Conservation (phyloP, 768 basidiomycete species). For the Serendipita sp. region DNA sequence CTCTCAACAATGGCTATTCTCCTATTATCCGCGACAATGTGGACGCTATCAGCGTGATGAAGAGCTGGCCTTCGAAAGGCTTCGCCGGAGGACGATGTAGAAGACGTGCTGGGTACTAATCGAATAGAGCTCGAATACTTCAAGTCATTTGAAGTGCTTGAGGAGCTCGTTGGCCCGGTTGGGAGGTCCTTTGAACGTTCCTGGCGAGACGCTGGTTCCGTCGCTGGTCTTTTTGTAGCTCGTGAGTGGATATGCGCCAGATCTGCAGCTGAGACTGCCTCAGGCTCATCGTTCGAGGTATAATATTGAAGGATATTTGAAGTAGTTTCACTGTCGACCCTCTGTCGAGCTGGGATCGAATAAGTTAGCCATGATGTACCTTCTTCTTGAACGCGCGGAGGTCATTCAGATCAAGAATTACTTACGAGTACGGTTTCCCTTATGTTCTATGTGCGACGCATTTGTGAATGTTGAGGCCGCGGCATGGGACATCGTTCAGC, state of each 20-base stretch:
- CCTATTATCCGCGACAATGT: slow-evolving; percentile 11
- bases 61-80: background rate
- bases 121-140: background rate
- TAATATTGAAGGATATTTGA: slow-evolving; percentile 8
- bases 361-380: slow-evolving; percentile 1
- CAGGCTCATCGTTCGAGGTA: slow-evolving; percentile 3
- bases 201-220: background rate
- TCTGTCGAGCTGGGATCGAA: background rate
- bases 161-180: background rate
- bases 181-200: background rate
- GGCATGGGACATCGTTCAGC: background rate
- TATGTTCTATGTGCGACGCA: background rate
- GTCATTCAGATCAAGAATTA: background rate
- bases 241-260: background rate
- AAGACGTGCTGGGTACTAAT: background rate
- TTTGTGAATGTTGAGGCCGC: no score
- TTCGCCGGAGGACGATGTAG: background rate
- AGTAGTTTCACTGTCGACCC: background rate
- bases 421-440: background rate
- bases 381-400: background rate
- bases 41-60: slow-evolving; percentile 8
- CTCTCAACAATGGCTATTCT: slow-evolving; percentile 12
- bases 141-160: background rate
- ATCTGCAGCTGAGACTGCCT: background rate
- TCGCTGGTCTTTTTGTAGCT: background rate